Base-by-base conservation (phyloP, 1,139 yeast species). In the Pichia sp. region DNA sequence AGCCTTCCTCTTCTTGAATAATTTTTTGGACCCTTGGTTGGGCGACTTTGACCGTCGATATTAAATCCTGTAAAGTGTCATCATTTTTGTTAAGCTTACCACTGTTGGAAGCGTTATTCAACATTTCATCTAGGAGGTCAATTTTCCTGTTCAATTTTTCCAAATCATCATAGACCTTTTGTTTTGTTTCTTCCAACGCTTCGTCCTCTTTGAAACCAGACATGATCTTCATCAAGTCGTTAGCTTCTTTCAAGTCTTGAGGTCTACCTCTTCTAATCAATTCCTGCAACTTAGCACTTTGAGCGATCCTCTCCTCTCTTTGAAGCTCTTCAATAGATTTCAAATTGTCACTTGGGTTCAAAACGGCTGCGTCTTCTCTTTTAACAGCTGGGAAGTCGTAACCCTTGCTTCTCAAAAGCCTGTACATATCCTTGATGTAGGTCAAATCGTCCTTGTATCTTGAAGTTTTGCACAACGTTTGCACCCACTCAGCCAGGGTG, bases 401-500 rank as follows among this genome's bases (percentile, higher is more conserved):
- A 5, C 85, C 99, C 71, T 93, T 95, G 71, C 87, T 88, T 58
- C 87, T 77, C 63, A 93, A 78, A 56, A 93, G 76, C 54, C 98
- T 78, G 75, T 90, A 97, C 99, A 93, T 95, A 69, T 95, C 99
- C 63, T 95, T 82, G 61, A 93, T 87, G 69, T 88, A 90, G 8
- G 90, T 93, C 65, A 93, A 77, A 70, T 93, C 99, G 50, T 90
- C 96, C 69, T 89, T 90, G 70, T 93, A 88, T 66, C 89, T 81
- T 43, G 96, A 84, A 53, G 95, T 90, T 65, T 87, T 85, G 72
- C 98, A 93, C 56, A 93, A 82, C 1, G 99, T 93, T 70, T 90
- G 96, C 69, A 89, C 86, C 99, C 99, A 93, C 71, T 93, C 98
- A 70, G 93, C 97, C 65, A 93, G 87, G 55, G 92, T 90, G 56